Evolutionary conservation across 148 eudicot genomes (phyloP).

Genomic region (Rheum nobile): DNA sequence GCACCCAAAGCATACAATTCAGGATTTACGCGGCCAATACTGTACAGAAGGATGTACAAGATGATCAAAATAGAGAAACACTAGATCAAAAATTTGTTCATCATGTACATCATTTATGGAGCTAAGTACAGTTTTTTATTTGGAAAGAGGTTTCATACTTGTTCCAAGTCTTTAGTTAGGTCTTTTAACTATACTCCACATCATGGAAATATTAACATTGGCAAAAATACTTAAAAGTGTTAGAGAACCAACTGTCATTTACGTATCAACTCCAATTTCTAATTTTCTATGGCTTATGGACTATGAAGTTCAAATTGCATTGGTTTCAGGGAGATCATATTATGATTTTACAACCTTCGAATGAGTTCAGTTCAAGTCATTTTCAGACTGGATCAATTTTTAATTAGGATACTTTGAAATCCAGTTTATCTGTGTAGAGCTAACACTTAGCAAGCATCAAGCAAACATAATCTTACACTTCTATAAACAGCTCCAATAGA

Average conservation of each 20-base stretch:
- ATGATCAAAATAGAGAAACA: conserved; percentile 10
- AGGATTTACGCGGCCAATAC: conserved; percentile 90
- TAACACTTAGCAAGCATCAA: too few species aligned
- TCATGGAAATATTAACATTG: neutral
- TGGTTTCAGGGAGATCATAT: neutral
- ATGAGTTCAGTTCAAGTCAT: neutral
- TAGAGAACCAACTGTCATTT: neutral
- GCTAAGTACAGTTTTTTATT: neutral
- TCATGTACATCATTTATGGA: neutral
- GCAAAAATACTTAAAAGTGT: neutral
- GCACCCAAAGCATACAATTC: conserved; percentile 70
- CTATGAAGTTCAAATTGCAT: neutral
- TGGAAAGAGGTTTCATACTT: neutral
- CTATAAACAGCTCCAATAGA: neutral
- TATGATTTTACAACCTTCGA: neutral
- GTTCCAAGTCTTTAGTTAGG: neutral
- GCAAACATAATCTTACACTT: neutral
- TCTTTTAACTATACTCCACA: neutral
- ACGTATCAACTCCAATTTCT: neutral
- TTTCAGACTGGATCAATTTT: neutral
- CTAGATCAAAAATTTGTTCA: neutral
- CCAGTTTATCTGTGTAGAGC: neutral
- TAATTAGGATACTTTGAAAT: neutral
- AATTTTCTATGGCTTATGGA: neutral
- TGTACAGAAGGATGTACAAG: conserved; percentile 24